phyloP scores from a whole-genome alignment of 441 rosid genomes.

The Isatis lusitanica region DNA sequence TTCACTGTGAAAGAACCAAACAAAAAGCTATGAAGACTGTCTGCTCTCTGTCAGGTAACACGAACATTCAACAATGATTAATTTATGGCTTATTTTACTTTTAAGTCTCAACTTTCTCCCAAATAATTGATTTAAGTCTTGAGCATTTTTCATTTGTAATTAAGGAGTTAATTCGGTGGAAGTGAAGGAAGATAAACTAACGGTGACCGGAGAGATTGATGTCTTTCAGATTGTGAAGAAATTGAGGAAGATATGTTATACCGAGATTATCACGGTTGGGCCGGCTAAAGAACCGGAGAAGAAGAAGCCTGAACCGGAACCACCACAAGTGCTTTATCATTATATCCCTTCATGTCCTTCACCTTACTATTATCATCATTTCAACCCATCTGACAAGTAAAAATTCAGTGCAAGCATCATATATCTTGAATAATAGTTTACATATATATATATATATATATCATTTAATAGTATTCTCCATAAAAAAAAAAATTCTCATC shows the following conservation, averaged over 20 bases:
- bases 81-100: background rate
- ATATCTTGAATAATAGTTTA: too few species aligned
- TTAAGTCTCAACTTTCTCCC: background rate
- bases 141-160: background rate
- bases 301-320: slow-evolving; percentile 35
- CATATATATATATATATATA: too few species aligned
- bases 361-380: background rate
- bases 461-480: too few species aligned
- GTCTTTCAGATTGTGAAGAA: slow-evolving; percentile 46
- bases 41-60: slow-evolving; percentile 50
- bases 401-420: background rate
- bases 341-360: background rate
- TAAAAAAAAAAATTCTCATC: too few species aligned
- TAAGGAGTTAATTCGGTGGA: slow-evolving; percentile 64
- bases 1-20: slow-evolving; percentile 43
- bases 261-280: slow-evolving; percentile 59
- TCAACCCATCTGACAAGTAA: background rate
- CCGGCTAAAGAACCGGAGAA: slow-evolving; percentile 65
- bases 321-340: background rate
- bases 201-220: slow-evolving; percentile 58
- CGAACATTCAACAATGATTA: background rate
- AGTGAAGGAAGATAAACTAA: slow-evolving; percentile 62
- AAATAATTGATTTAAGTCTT: background rate
- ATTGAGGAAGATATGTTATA: slow-evolving; percentile 52
- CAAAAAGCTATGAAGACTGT: slow-evolving; percentile 50